Base-by-base conservation (phyloP, 1,284 basidiomycete genomes). In the Malassezia caprae region DNA sequence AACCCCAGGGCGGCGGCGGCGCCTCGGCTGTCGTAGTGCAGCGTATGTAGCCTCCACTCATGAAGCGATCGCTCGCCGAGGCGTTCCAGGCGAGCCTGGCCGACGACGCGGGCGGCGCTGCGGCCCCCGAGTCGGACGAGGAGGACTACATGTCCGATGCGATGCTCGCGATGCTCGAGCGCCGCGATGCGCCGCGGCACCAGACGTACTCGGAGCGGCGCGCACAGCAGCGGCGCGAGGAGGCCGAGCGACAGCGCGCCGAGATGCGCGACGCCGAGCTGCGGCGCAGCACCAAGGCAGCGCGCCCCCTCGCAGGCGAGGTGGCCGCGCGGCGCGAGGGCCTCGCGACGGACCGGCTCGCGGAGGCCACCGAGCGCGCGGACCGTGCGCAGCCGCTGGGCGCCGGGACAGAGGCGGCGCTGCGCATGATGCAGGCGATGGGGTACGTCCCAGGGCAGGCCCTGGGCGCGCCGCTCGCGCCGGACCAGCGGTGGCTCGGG, bases 1-100 rank as follows among this genome's bases (percentile, higher is more conserved):
- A 26, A 53, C 48, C 13, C 13, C 53, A 51, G 50, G 68, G 68
- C 12, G 68, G 65, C 51, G 68, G 67, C 23, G 68, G 65, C 27
- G 67, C 67, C 27, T 61, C 61, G 13, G 68, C 68, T 24, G 63
- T 70, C 39, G 60, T 70, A 32, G 61, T 70, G 48, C 59, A 68
- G 62, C 61, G 66, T 37, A 51, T 56, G 49, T 56, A 56, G 43
- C 13, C 24, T 17, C 47, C 26, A 34, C 47, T 39, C 23, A 50
- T 24, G 35, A 56, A 56, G 32, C 31, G 47, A 17, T 32, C 53
- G 42, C 41, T 56, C 32, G 53, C 48, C n/a, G 48, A 50, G 31
- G 42, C 47, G 26, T 45, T 56, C 27, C 48, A 46, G 26, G 47
- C 47, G 27, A 37, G 28, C 24, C 28, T 41, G 23, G 28, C 15